A percentile compares a stretch with the other conserved stretches of the same genome.
Conservation (phyloP, 345 rosid species). For the Pistacia integerrima region DNA sequence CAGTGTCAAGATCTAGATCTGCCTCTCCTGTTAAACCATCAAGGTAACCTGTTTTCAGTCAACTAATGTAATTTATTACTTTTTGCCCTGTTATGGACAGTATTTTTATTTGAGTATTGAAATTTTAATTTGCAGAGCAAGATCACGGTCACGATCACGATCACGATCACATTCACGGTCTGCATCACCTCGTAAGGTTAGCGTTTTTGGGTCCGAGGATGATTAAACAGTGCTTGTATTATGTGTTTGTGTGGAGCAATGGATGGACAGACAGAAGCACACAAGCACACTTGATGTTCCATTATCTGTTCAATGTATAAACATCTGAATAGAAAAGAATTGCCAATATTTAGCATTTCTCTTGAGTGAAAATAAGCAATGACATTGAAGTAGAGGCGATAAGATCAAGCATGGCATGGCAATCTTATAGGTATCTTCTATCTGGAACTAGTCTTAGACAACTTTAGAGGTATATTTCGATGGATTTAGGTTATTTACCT, state of each 20-base stretch:
- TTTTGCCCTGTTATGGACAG: background rate
- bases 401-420: background rate
- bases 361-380: background rate
- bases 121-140: conserved; percentile 6
- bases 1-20: conserved; percentile 71
- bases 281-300: background rate
- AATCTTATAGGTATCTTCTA: background rate
- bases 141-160: conserved; percentile 7
- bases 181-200: background rate
- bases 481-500: background rate
- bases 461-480: background rate
- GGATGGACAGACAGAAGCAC: background rate
- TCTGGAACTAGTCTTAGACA: background rate
- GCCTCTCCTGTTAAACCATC: conserved; percentile 63
- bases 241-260: background rate
- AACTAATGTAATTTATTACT: background rate
- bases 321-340: background rate
- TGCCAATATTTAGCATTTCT: background rate
- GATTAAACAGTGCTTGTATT: background rate
- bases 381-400: background rate
- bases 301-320: background rate
- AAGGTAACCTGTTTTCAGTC: conserved; percentile 34
- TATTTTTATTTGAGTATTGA: background rate
- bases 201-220: background rate
- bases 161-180: conserved; percentile 9